phyloP scores from a whole-genome alignment of 1,284 basidiomycete species.

The Rhodotorula mucilaginosa region DNA sequence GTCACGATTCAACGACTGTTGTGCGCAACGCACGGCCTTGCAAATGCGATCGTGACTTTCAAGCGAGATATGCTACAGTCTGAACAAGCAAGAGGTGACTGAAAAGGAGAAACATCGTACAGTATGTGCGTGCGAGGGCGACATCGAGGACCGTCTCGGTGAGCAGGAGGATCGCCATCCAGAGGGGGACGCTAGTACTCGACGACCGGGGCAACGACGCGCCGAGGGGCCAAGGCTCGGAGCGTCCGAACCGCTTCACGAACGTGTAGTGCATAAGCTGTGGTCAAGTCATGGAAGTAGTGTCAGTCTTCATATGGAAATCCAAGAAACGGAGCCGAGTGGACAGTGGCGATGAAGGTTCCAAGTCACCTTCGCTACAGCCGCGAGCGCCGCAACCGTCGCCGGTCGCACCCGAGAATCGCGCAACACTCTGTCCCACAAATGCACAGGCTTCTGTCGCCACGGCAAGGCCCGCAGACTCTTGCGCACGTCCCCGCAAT shows the following conservation, averaged over 20 bases:
- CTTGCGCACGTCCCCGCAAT: neutral
- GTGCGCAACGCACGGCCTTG: neutral
- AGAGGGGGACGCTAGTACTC: neutral
- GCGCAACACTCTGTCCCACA: neutral
- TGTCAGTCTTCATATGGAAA: too few relatives aligned
- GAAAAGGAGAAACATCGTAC: neutral
- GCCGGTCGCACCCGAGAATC: neutral
- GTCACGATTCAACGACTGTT: neutral
- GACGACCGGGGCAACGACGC: too few relatives aligned
- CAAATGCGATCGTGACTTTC: neutral
- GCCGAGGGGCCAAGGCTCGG: neutral
- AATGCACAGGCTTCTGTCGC: neutral
- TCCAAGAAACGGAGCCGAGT: too few relatives aligned
- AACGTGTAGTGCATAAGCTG: too few relatives aligned
- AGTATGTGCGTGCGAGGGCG: neutral
- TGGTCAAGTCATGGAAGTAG: too few relatives aligned
- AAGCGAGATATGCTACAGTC: too few relatives aligned
- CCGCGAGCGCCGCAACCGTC: neutral
- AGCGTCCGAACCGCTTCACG: too few relatives aligned
- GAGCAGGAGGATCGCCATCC: constrained; percentile 4
- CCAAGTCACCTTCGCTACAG: too few relatives aligned
- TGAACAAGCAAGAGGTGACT: neutral
- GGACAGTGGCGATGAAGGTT: too few relatives aligned
- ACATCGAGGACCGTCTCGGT: constrained; percentile 22
- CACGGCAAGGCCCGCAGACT: neutral